Percentiles rank a stretch among this genome's conserved stretches.
Evolutionary conservation across 1,284 basidiomycete species (phyloP).

Genomic region (Moesziomyces antarcticus): DNA sequence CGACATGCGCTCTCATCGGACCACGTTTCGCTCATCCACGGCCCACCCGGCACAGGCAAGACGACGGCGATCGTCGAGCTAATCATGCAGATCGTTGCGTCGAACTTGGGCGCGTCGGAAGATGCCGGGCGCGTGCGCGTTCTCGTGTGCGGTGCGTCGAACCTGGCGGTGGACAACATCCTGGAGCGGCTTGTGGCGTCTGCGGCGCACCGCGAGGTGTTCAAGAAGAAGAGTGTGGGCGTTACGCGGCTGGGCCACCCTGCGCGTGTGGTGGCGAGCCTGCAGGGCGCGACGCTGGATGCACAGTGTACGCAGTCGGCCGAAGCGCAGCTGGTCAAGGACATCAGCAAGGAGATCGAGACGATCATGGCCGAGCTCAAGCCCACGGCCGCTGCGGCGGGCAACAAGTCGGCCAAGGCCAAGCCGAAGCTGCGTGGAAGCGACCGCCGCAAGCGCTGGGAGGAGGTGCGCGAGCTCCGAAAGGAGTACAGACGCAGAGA

Average conservation of each 20-base stretch:
- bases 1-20: constrained; percentile 76
- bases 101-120: constrained; percentile 32
- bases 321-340: constrained; percentile 58
- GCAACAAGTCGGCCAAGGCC: constrained; percentile 58
- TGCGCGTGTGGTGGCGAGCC: constrained; percentile 83
- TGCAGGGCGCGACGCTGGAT: constrained; percentile 86
- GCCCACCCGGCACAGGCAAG: constrained; percentile 78
- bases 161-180: constrained; percentile 78
- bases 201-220: constrained; percentile 40
- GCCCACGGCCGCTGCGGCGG: constrained; percentile 35
- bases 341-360: constrained; percentile 57
- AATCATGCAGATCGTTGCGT: constrained; percentile 61
- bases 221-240: constrained; percentile 39
- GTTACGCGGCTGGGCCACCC: constrained; percentile 73
- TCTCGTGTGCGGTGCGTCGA: constrained; percentile 89
- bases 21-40: constrained; percentile 92
- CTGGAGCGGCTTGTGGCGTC: constrained; percentile 58
- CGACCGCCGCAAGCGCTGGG: constrained; percentile 89
- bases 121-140: constrained; percentile 70
- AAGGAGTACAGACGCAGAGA: constrained; percentile 94
- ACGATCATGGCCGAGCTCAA: constrained; percentile 36
- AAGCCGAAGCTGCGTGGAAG: constrained; percentile 74
- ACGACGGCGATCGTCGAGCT: constrained; percentile 70
- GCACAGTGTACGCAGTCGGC: constrained; percentile 75
- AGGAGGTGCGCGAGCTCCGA: constrained; percentile 85